These are phyloP conservation scores for Corylus heterophylla DNA, from an alignment of 306 rosid genomes.

Conservation along the genomic window DNA sequence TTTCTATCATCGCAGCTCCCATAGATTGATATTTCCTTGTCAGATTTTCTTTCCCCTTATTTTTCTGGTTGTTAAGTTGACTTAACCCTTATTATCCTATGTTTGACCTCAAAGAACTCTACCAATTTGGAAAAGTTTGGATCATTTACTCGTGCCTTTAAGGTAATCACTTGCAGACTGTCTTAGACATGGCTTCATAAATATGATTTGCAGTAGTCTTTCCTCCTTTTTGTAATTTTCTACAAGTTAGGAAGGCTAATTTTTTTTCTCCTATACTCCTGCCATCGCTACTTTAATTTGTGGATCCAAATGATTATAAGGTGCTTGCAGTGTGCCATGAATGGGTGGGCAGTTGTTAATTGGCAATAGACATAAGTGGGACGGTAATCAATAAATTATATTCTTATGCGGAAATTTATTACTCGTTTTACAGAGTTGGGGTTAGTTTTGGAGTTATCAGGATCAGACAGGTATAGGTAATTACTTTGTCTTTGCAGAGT, in stretches of 20 bases:
- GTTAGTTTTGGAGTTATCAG: constrained; percentile 30
- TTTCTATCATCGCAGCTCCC: constrained; percentile 24
- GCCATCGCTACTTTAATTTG: constrained; percentile 21
- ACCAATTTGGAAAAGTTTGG: constrained; percentile 36
- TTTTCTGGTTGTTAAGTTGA: constrained; percentile 38
- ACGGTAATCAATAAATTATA: background rate
- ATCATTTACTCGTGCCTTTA: constrained; percentile 42
- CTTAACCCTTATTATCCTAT: constrained; percentile 41
- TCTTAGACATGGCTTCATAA: constrained; percentile 19
- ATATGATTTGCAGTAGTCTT: constrained; percentile 19
- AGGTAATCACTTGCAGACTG: constrained; percentile 16
- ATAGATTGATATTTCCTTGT: constrained; percentile 39
- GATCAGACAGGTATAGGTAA: constrained; percentile 29
- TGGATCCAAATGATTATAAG: constrained; percentile 12
- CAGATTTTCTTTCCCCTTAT: constrained; percentile 25
- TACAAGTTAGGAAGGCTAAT: constrained; percentile 5
- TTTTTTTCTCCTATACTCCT: constrained; percentile 1
- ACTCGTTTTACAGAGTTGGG: constrained; percentile 23
- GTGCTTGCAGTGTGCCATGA: constrained; percentile 19
- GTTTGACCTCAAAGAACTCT: constrained; percentile 45
- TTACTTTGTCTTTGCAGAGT: constrained; percentile 25
- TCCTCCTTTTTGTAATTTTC: constrained; percentile 16
- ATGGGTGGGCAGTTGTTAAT: constrained; percentile 18
- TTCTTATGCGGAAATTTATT: constrained; percentile 10
- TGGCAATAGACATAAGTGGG: background rate